phyloP scores from a whole-genome alignment of 2,329 filamentous ascomycete genomes.

The Claviceps sp. region DNA sequence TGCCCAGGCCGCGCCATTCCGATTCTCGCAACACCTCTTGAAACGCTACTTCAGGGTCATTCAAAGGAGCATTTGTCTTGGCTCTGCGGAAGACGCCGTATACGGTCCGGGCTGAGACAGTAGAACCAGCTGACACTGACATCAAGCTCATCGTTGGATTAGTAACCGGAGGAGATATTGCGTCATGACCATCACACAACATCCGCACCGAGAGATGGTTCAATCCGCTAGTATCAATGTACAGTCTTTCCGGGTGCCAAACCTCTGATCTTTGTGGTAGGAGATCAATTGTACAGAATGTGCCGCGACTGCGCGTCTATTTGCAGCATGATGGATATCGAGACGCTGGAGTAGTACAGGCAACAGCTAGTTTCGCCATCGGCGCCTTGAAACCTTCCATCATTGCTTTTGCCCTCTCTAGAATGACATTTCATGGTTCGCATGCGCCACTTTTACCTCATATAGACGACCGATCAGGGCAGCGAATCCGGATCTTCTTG shows the following conservation, averaged over 20 bases:
- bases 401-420: background rate
- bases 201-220: constrained; percentile 13
- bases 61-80: background rate
- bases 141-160: constrained; percentile 10
- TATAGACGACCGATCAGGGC: constrained; percentile 22
- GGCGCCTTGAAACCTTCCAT: background rate
- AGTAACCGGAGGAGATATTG: constrained; percentile 10
- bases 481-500: constrained; percentile 20
- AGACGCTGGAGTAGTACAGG: constrained; percentile 20
- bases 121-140: constrained; percentile 9
- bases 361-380: too few species aligned
- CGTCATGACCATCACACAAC: constrained; percentile 10
- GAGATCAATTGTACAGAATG: constrained; percentile 18
- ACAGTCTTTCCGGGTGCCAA: constrained; percentile 12
- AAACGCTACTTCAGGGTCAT: constrained; percentile 6
- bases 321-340: constrained; percentile 15
- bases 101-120: constrained; percentile 3
- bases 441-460: constrained; percentile 19
- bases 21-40: constrained; percentile 11
- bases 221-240: constrained; percentile 18
- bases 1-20: constrained; percentile 18
- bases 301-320: constrained; percentile 18
- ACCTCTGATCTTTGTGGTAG: constrained; percentile 17
- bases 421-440: constrained; percentile 5
- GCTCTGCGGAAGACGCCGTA: background rate